Evolutionary conservation across 176 grass and related monocot species (phyloP), one percentile per base, ranked within the genome.

Genomic region (Oropetium thomaeum): DNA sequence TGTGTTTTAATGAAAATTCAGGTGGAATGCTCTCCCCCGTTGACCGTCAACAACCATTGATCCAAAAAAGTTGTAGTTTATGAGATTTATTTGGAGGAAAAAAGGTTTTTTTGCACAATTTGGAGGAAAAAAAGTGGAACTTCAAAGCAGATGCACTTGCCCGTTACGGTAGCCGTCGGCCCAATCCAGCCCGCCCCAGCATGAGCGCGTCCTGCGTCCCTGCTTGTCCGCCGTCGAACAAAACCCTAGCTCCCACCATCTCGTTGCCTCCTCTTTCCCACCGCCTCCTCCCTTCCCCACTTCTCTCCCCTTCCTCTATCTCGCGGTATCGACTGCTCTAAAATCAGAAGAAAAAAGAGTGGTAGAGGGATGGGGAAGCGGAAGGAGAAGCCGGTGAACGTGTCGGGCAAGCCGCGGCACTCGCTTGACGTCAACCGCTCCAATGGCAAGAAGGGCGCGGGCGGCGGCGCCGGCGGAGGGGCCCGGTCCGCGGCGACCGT

Each of bases 331-430:
- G 28, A 37, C 31, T 22, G 20, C 14, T 62, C 39, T 40, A 30
- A 62, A 11, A 25, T 57, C 13, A 43, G 10, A 10, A 17, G 4
- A 40, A 15, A 19, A 19, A 4, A 47, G 35, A 43, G 38, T 20
- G 3, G 4, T 23, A 43, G 51, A 88, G 55, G 22, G 52, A 90
- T 86, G 90, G 86, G 68, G 80, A 97, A 93, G 82, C 93, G 80
- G 85, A 93, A 93, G 88, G 90, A 93, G 94, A 91, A 61, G 73
- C 78, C 64, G 78, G 94, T 89, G 65, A 97, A 97, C 54, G 88
- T 97, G 35, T 97, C 88, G 11, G 90, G 88, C 35, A 97, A 93
- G 83, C 90, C 94, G 66, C 89, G 81, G 71, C 94, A 97, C 86
- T 97, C 94, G 22, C 70, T 93, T 44, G 90, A 93, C 81, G 90